phyloP scores from a whole-genome alignment of 1,139 yeast species.

The Yamadazyma trypodendri region DNA sequence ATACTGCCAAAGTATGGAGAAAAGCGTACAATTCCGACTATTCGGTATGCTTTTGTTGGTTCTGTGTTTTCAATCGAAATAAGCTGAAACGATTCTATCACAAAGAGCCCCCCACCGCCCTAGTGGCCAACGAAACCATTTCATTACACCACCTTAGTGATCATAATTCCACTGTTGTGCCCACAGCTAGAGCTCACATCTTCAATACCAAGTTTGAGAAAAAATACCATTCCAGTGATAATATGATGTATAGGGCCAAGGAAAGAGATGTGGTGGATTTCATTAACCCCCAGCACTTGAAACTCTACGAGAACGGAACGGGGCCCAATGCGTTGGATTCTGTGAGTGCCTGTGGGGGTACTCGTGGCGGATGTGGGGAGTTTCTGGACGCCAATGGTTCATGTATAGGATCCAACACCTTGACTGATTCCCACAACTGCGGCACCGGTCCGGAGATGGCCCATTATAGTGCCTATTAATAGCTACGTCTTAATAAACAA shows the following conservation, averaged over 20 bases:
- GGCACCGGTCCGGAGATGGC: not conserved
- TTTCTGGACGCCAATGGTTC: not conserved
- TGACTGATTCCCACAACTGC: not conserved
- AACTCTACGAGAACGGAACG: slow-evolving; percentile 1
- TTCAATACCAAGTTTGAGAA: not conserved
- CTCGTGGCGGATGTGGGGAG: not conserved
- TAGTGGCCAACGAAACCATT: not conserved
- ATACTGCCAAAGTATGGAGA: not conserved
- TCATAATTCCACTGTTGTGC: not conserved
- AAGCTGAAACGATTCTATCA: not conserved
- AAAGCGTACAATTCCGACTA: not conserved
- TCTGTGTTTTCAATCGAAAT: not conserved
- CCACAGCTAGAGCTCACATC: not conserved
- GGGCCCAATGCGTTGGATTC: not conserved
- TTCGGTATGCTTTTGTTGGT: not conserved
- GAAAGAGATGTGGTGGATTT: not conserved
- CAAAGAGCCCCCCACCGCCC: not conserved
- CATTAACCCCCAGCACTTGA: not conserved
- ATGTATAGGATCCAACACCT: not conserved
- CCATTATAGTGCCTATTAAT: too few relatives aligned
- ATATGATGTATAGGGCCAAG: not conserved
- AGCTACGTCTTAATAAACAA: too few relatives aligned
- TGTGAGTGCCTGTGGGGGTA: slow-evolving; percentile 1
- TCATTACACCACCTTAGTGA: not conserved
- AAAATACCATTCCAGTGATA: too few relatives aligned